phyloP scores from a whole-genome alignment of 202 grass and related monocot species.

The Zoysia matrella region DNA sequence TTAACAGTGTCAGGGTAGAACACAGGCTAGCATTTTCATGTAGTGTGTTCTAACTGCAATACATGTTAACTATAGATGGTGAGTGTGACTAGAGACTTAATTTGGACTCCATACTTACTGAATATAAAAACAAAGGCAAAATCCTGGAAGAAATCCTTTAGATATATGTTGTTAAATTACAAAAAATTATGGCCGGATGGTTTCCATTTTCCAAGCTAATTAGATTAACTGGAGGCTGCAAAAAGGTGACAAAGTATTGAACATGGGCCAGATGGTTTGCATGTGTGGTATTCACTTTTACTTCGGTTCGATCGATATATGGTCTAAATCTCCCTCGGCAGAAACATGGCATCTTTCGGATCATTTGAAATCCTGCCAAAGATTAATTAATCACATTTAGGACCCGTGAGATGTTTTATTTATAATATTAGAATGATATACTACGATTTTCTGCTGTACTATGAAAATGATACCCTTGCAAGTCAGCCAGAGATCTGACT shows the following conservation, averaged over 20 bases:
- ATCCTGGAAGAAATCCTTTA: background rate
- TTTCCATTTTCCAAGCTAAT: background rate
- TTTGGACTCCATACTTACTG: background rate
- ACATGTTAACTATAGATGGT: background rate
- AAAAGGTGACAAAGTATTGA: background rate
- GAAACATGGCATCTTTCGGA: background rate
- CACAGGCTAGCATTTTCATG: background rate
- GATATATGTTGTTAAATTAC: background rate
- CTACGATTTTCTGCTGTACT: background rate
- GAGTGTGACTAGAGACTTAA: too few relatives aligned
- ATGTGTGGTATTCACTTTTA: background rate
- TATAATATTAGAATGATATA: background rate
- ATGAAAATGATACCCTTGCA: background rate
- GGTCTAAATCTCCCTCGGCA: background rate
- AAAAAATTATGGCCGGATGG: background rate
- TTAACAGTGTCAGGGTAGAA: too few relatives aligned
- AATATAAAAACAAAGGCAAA: background rate
- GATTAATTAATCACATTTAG: background rate
- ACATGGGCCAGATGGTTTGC: background rate
- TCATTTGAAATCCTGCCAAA: background rate
- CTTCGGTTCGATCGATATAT: background rate
- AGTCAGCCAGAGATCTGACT: background rate
- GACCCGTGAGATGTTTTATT: background rate
- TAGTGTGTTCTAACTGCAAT: background rate
- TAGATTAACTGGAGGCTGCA: background rate